Evolutionary conservation across 1,284 basidiomycete species (phyloP), one percentile per base, ranked within the genome.

Genomic region (Omphalotus olearius): DNA sequence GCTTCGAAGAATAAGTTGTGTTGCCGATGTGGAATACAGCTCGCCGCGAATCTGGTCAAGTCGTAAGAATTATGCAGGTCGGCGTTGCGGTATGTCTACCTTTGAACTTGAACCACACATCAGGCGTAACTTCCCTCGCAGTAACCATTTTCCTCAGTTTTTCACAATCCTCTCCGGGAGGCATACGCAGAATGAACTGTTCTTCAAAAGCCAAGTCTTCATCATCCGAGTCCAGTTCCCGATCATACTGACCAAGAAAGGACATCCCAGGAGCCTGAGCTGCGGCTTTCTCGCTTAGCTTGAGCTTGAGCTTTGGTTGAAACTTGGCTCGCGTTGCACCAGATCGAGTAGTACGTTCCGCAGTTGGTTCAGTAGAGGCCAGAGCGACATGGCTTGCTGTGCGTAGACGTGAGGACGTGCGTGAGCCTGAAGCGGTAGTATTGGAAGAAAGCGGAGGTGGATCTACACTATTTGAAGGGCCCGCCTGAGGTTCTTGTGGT

Each of bases 31-130:
- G 91, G 66, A 99, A 95, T 23, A 90, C 78, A 2, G 92, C 97
- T 60, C 97, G 74, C 45, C 97, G 81, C 47, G 95, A 92, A 68
- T 99, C 96, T 95, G 49, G 18, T 39, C 37, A 18, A 44, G 42
- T 20, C 2, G 14, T 13, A 59, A 28, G 50, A 49, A 20, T 47
- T 20, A 37, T 44, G 44, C 16, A 36, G 40, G 47, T 23, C 35
- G 51, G 11, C 16, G 20, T 45, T 36, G 9, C 5, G 17, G 38
- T 20, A 38, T 33, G 62, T 75, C 53, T 58, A 91, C 93, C 93
- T 71, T 98, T 94, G 69, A 99, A 98, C 71, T 97, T 98, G 79
- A 99, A 95, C 89, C 92, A 98, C 9, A 98, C 83, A 60, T 97
- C 93, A 59, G 88, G 80, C 9, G 79, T 72, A 26, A 93, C 77